These are phyloP conservation scores for Fusarium multiceps DNA, from an alignment of 2,329 filamentous ascomycete species.

Conservation along the genomic window DNA sequence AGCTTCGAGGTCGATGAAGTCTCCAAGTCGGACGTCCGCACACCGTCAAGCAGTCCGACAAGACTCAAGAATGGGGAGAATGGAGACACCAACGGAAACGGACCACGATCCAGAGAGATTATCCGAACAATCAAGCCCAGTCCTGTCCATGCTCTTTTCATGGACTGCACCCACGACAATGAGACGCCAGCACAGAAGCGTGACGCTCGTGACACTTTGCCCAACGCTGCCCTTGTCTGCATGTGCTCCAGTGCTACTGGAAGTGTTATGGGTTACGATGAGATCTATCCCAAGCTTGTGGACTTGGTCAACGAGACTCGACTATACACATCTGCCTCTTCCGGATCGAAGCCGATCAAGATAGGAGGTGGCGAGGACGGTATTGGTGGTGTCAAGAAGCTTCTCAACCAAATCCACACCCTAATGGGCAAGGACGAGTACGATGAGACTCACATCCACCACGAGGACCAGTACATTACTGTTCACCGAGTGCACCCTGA, in stretches of 20 bases:
- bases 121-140: constrained; percentile 86
- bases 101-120: constrained; percentile 66
- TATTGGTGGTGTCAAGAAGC: constrained; percentile 89
- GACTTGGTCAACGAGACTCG: constrained; percentile 92
- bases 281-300: constrained; percentile 93
- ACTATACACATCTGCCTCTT: constrained; percentile 82
- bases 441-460: constrained; percentile 95
- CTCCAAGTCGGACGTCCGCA: constrained; percentile 66
- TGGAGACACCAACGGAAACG: constrained; percentile 45
- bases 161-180: constrained; percentile 99
- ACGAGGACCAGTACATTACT: constrained; percentile 95
- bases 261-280: constrained; percentile 98
- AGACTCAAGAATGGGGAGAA: constrained; percentile 37
- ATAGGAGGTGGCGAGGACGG: constrained; percentile 79
- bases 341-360: constrained; percentile 67
- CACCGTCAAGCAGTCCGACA: constrained; percentile 48
- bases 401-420: constrained; percentile 93
- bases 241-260: constrained; percentile 97
- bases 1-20: constrained; percentile 96
- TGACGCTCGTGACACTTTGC: constrained; percentile 91
- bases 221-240: constrained; percentile 91
- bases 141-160: constrained; percentile 92
- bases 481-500: constrained; percentile 94
- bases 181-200: constrained; percentile 95
- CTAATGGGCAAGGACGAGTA: constrained; percentile 96